Evolutionary conservation across 805 yeast species (phyloP).

Genomic region (Barnettozyma pratensis): DNA sequence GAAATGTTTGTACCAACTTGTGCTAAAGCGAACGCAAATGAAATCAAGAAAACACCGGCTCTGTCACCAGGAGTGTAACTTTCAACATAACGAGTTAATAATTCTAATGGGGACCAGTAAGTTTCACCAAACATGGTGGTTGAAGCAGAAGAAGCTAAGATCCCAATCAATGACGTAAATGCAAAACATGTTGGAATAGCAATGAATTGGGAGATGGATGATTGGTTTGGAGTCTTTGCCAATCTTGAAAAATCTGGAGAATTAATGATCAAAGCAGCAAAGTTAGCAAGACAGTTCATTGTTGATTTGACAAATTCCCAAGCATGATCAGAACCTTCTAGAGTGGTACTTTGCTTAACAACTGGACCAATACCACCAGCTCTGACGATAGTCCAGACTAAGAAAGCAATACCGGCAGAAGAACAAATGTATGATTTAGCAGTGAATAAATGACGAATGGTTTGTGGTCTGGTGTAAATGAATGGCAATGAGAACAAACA

Average conservation of each 20-base stretch:
- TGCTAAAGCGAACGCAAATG: conserved; percentile 66
- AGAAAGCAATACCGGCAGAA: conserved; percentile 74
- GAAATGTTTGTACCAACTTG: conserved; percentile 77
- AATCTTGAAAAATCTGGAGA: conserved; percentile 89
- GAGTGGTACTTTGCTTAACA: conserved; percentile 46
- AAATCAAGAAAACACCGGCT: conserved; percentile 74
- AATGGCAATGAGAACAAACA: conserved; percentile 80
- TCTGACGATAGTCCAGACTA: conserved; percentile 78
- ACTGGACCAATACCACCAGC: conserved; percentile 78
- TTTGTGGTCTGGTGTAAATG: conserved; percentile 77
- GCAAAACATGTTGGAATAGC: conserved; percentile 77
- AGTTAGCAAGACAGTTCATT: conserved; percentile 80
- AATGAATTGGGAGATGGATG: conserved; percentile 52
- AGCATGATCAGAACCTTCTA: conserved; percentile 58
- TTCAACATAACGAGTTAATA: conserved; percentile 54
- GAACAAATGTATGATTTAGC: conserved; percentile 77
- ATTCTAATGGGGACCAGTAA: conserved; percentile 79
- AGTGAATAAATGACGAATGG: conserved; percentile 78
- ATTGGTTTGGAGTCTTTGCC: conserved; percentile 50
- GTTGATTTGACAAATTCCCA: conserved; percentile 81
- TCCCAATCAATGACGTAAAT: conserved; percentile 78
- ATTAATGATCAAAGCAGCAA: conserved; percentile 83
- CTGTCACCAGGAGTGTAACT: conserved; percentile 52
- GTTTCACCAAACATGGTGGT: conserved; percentile 59
- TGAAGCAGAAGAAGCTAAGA: conserved; percentile 78